A percentile compares a stretch with the other conserved stretches of the same genome.
phyloP scores from a whole-genome alignment of 495 filamentous ascomycete genomes.

The Podospora pseudoanserina region DNA sequence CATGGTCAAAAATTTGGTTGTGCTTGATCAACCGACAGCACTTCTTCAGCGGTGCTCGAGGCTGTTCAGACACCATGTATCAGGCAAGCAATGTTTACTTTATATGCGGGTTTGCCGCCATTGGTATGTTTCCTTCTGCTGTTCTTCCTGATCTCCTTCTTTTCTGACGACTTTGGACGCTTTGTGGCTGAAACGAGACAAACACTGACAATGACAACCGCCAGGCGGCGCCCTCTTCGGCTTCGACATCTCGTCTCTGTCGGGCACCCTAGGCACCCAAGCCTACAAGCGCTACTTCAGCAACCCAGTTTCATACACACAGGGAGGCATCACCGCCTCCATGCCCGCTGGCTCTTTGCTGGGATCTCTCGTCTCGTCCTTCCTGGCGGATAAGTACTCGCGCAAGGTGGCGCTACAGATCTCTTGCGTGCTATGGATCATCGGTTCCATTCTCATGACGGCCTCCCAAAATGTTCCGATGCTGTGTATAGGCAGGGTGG shows the following conservation, averaged over 20 bases:
- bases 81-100: slow-evolving; percentile 55
- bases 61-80: slow-evolving; percentile 29
- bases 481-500: slow-evolving; percentile 65
- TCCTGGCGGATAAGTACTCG: slow-evolving; percentile 63
- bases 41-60: not conserved
- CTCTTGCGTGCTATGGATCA: slow-evolving; percentile 65
- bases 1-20: not conserved
- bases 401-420: slow-evolving; percentile 69
- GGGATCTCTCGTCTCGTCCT: slow-evolving; percentile 62
- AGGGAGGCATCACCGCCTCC: slow-evolving; percentile 63
- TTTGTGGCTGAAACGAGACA: not conserved
- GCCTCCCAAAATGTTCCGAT: slow-evolving; percentile 58
- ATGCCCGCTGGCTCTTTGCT: slow-evolving; percentile 76
- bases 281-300: slow-evolving; percentile 62
- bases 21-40: not conserved
- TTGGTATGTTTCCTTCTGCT: slow-evolving; percentile 43
- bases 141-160: not conserved
- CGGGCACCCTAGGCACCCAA: slow-evolving; percentile 59
- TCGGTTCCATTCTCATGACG: slow-evolving; percentile 61
- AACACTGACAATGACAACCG: not conserved
- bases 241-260: slow-evolving; percentile 71
- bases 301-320: slow-evolving; percentile 51
- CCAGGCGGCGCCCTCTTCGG: slow-evolving; percentile 65
- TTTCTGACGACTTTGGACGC: not conserved
- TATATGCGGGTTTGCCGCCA: slow-evolving; percentile 65